Evolutionary conservation across 139 green algal genomes (phyloP).

Genomic region (Astrephomene gubernaculifera): DNA sequence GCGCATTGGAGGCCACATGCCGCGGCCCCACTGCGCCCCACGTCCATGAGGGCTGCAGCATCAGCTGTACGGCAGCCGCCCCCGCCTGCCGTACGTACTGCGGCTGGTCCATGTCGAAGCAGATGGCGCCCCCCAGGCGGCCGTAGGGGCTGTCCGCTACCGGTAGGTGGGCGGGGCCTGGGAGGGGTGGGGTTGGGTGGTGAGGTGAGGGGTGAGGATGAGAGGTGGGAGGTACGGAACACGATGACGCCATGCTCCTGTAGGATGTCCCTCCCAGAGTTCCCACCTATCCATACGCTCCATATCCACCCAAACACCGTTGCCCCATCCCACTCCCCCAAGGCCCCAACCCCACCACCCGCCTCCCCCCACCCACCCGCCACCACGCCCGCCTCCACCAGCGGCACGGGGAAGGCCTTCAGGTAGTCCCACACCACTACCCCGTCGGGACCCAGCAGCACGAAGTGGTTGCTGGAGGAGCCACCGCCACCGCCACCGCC

Average conservation of each 20-base stretch:
- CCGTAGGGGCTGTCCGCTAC: constrained; percentile 41
- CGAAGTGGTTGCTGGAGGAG: constrained; percentile 45
- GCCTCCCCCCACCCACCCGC: background rate
- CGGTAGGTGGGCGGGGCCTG: constrained; percentile 37
- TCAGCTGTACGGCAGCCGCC: constrained; percentile 25
- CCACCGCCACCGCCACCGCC: background rate
- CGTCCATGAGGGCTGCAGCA: constrained; percentile 61
- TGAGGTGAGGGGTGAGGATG: background rate
- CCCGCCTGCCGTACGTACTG: constrained; percentile 40
- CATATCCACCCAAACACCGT: too few relatives aligned
- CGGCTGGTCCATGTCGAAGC: constrained; percentile 56
- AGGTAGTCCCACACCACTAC: constrained; percentile 39
- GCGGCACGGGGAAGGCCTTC: constrained; percentile 53
- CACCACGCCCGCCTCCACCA: constrained; percentile 39
- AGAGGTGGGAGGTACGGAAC: background rate
- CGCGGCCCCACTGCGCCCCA: constrained; percentile 53
- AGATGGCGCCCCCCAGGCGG: constrained; percentile 47
- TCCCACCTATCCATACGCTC: background rate
- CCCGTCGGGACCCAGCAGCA: constrained; percentile 45
- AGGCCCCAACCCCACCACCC: background rate
- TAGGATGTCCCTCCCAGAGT: background rate
- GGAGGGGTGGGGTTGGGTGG: background rate
- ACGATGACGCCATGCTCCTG: background rate
- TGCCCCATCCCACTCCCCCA: too few relatives aligned
- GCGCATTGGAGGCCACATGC: constrained; percentile 43